Evolutionary conservation across 2,329 filamentous ascomycete species (phyloP), one percentile per base, ranked within the genome.

Genomic region (Venturia carpophila): DNA sequence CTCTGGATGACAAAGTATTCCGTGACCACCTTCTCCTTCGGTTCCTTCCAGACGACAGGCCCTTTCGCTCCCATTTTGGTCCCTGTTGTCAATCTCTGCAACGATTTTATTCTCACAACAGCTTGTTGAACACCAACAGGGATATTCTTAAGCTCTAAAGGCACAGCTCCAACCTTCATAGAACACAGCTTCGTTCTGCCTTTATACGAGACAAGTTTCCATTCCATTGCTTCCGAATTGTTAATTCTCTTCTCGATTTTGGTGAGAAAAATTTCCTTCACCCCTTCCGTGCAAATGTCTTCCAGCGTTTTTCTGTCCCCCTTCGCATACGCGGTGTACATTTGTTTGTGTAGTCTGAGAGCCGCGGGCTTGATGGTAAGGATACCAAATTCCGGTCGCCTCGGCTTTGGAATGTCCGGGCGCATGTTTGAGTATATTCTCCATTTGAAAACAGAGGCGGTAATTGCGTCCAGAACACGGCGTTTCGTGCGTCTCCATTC

Each of bases 1-100:
- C 64, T 49, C 60, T 63, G 60, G 17, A 66, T 42, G 10, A 66
- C 60, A 34, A 66, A 9, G 34, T 64, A 56, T 24, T 66, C 64
- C 17, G 37, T 27, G 7, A 62, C 39, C 10, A 24, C 34, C 56
- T 58, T 61, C 45, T 55, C 52, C 56, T 62, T 65, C 3, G 63
- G 47, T 10, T 58, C 49, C 19, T 41, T 52, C 63, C 63, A 64
- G 27, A 24, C 47, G 24, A 58, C 37, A 7, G 58, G n/a, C 47
- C 34, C 34, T 43, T 55, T 45, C 24, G 60, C 60, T 9, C 60
- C 39, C 60, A 42, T 45, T 37, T 27, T 21, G 21, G 19, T 45
- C 39, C 37, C 42, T n/a, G n/a, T 21, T 19, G n/a, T 61, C 60
- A 61, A 27, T 19, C 37, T 61, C 60, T 61, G 60, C 17, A 61